Evolutionary conservation across 2,329 filamentous ascomycete genomes (phyloP), one percentile per base, ranked within the genome.

Genomic region (Atkinsonella texensis): DNA sequence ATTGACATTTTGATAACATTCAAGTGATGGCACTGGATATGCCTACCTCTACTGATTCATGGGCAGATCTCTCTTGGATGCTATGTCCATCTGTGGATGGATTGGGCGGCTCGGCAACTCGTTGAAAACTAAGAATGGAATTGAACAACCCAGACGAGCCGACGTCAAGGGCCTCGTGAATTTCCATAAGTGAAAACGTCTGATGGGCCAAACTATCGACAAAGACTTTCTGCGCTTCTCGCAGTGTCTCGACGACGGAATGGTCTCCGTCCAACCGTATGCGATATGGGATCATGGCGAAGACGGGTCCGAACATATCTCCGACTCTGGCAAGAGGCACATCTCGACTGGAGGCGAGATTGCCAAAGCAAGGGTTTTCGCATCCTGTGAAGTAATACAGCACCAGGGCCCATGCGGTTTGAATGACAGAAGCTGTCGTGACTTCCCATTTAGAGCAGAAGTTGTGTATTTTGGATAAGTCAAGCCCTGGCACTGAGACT

Each of bases 371-470:
- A 39, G 46, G 46, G 28, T n/a, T 47, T 9, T n/a, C 10, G 28
- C 15, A 47, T 31, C 46, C 46, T 4, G 46, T 47, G 15, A 18
- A 35, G 28, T 38, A 28, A 47, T 35, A 13, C 18, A 47, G 20
- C 31, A 47, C 33, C 31, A 47, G 6, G 5, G 46, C 46, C 46
- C 46, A 47, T 35, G 46, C 46, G 12, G 47, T 45, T 31, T 52
- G 50, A 6, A 54, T 40, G 13, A 54, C 32, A 23, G 50, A 18
- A 15, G 53, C 53, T 15, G 50, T 32, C 6, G 53, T 54, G 17
- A 50, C 46, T 35, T 54, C 53, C 50, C 50, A 52, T 11, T 48
- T 44, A 8, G 17, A 12, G 31, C 53, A 54, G 43, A 52, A 54
- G 1, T 48, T 31, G 5, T 35, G 40, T 15, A 54, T 38, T 10